Evolutionary conservation across 2,329 filamentous ascomycete species (phyloP), one percentile per base, ranked within the genome.

Genomic region (Aspergillus arachidicola): DNA sequence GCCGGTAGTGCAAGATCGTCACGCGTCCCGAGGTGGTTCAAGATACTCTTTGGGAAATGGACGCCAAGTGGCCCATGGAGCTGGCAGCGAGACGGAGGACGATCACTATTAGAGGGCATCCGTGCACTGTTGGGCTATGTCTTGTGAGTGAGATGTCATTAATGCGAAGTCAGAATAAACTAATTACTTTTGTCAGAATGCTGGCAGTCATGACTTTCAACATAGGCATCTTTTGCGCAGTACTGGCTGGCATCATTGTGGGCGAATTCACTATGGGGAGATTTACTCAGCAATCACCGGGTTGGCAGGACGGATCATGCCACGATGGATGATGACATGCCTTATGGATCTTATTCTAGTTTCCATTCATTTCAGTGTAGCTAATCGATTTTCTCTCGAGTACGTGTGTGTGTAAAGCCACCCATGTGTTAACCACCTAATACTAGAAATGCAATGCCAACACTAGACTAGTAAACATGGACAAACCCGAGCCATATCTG

Each of bases 151-250:
- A 19, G 36, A 45, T 43, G 51, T 11, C 51, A n/a, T 50, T 11
- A 19, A 3, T 51, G 11, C 26, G 10, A 16, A 38, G 3, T 19
- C 26, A 1, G 2, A 7, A 54, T 34, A 30, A 28, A 1, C n/a
- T 23, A n/a, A 10, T 26, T 32, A 32, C 2, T 14, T 21, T 23
- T 41, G 23, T 2, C 21, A 67, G 66, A 14, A 67, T 68, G 66
- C 26, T 68, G 16, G 61, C 63, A 0, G 59, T 68, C 5, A 68
- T 68, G 66, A 64, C 63, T 9, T 63, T 64, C 32, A 68, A 67
- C 26, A 32, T 61, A 1, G 65, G 66, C 3, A 36, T 67, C 1
- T 59, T 67, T 6, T 57, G 55, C 45, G 57, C 63, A 19, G 59
- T 68, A 11, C 45, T 68, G 11, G 53, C 11, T 6, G 66, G 63